Percentiles rank a stretch among this genome's conserved stretches.
Conservation (phyloP, 78 protist genomes). For the Cavenderia fasciculata region DNA sequence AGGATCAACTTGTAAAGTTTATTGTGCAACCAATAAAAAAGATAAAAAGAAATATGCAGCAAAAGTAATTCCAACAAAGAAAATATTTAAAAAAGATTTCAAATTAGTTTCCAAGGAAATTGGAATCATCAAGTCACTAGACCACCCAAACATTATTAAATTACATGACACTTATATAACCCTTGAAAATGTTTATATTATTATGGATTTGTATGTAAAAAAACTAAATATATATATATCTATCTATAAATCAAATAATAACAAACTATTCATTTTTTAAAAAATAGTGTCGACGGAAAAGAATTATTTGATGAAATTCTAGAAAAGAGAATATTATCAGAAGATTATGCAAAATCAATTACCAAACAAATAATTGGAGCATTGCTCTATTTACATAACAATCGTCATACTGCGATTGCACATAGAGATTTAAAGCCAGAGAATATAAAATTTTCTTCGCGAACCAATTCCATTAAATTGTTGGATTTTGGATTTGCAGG, state of each 20-base stretch:
- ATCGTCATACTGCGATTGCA: not conserved
- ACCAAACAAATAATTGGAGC: conserved; percentile 1
- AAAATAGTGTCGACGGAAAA: conserved; percentile 6
- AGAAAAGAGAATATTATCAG: not conserved
- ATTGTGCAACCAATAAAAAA: conserved; percentile 20
- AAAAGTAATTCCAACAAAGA: conserved; percentile 22
- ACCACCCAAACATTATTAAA: conserved; percentile 38
- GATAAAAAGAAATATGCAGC: conserved; percentile 24
- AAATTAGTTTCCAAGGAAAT: conserved; percentile 19
- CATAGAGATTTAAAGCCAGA: conserved; percentile 40
- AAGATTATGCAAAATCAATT: not conserved
- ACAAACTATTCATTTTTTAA: not conserved
- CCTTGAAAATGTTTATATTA: conserved; percentile 30
- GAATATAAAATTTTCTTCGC: conserved; percentile 16
- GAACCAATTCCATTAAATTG: not conserved
- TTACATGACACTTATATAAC: conserved; percentile 20
- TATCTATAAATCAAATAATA: not conserved
- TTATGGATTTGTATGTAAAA: conserved; percentile 33
- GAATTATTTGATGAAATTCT: conserved; percentile 34
- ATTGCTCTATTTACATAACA: conserved; percentile 4
- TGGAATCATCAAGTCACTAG: not conserved
- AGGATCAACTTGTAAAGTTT: conserved; percentile 43
- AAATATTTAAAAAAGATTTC: conserved; percentile 28
- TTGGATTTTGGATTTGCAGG: conserved; percentile 44
- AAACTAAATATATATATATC: not conserved